Evolutionary conservation across 257 asterid genomes (phyloP).

Genomic region (Nicotiana paniculata): DNA sequence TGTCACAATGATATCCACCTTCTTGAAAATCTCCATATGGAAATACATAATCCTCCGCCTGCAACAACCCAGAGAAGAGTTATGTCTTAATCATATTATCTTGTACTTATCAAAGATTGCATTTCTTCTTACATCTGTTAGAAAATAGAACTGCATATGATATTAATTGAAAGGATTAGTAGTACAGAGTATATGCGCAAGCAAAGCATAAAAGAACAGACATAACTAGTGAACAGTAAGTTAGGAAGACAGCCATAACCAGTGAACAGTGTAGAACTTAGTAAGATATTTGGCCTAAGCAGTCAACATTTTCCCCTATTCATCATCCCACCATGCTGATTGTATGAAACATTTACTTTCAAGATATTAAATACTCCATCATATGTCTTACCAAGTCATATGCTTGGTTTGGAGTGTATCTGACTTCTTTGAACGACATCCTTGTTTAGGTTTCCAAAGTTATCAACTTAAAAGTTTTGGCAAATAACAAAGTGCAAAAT

Average conservation of each 20-base stretch:
- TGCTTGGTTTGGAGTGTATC: neutral
- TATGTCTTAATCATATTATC: neutral
- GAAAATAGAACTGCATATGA: neutral
- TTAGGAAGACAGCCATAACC: neutral
- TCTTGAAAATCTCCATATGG: slow-evolving; percentile 66
- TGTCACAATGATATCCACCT: slow-evolving; percentile 87
- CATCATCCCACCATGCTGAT: neutral
- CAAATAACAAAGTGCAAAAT: neutral
- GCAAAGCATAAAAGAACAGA: neutral
- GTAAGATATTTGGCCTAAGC: neutral
- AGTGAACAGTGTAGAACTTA: neutral
- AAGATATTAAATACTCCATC: neutral
- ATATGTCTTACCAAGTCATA: neutral
- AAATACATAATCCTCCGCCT: slow-evolving; percentile 93
- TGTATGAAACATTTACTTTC: neutral
- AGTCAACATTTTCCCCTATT: neutral
- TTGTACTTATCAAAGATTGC: neutral
- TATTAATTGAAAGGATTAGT: neutral
- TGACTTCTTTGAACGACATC: neutral
- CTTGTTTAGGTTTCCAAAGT: neutral
- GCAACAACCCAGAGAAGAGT: slow-evolving; percentile 16
- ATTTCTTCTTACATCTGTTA: neutral
- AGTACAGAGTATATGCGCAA: neutral
- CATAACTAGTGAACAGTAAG: neutral
- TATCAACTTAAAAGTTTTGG: neutral